phyloP scores from a whole-genome alignment of 805 yeast genomes.

The Candida xyloterini region DNA sequence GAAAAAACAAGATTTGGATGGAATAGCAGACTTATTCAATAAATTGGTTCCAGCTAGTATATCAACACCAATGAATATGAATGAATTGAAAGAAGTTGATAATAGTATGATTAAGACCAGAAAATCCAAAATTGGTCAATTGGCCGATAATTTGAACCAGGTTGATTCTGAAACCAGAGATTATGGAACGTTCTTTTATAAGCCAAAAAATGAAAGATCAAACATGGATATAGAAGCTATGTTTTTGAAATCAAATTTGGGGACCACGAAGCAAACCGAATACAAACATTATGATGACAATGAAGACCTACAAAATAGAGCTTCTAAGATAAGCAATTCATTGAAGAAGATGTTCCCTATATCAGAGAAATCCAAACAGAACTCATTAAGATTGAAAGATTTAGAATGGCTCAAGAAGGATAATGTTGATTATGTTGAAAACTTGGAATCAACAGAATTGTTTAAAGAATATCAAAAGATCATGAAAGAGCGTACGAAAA shows the following conservation, averaged over 20 bases:
- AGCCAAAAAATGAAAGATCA: constrained; percentile 8
- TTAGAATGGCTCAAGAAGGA: constrained; percentile 33
- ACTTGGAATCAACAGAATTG: constrained; percentile 29
- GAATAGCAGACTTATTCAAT: constrained; percentile 14
- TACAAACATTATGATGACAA: constrained; percentile 2
- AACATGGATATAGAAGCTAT: constrained; percentile 10
- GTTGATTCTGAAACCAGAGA: constrained; percentile 5
- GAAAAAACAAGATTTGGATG: constrained; percentile 11
- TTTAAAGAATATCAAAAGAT: constrained; percentile 44
- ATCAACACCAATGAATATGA: constrained; percentile 20
- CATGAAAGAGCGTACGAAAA: constrained; percentile 39
- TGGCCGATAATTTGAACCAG: constrained; percentile 16
- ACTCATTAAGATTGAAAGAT: constrained; percentile 28
- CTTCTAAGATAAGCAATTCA: constrained; percentile 12
- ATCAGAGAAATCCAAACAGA: constrained; percentile 1
- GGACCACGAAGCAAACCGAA: neutral
- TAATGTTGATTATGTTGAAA: constrained; percentile 30
- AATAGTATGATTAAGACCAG: constrained; percentile 16
- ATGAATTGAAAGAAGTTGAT: constrained; percentile 5
- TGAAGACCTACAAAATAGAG: constrained; percentile 3
- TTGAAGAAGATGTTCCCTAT: constrained; percentile 15
- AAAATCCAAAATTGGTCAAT: constrained; percentile 14
- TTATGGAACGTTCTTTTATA: constrained; percentile 31
- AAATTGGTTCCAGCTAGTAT: constrained; percentile 21
- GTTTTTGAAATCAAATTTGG: constrained; percentile 10